Base-by-base conservation (phyloP, 208 protist genomes). In the Acanthamoeba royreba region DNA sequence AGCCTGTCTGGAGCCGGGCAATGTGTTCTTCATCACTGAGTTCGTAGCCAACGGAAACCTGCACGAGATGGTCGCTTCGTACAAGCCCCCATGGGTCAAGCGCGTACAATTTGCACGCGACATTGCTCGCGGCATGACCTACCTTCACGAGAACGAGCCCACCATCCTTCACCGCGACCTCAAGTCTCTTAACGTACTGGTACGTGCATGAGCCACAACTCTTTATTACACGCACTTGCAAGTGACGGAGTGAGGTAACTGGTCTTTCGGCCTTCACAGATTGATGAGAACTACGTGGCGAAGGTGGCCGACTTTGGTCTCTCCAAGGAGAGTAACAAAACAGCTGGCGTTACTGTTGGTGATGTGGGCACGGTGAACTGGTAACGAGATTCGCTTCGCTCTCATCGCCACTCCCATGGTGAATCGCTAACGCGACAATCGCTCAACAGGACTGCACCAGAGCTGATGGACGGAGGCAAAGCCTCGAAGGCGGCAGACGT, bases 131-230 rank as follows among this genome's bases (percentile, higher is more conserved):
- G 95, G 93, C 47, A 95, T 96, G 87, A 72, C 89, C 9, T 96
- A 94, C 28, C 90, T 96, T n/a, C 95, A 96, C 35, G 63, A 79
- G n/a, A 72, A 53, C 19, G 88, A 88, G 8, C 95, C 95, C 43
- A 61, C 93, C 11, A 95, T 96, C 22, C 85, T 96, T 43, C 95
- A 96, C 55, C 49, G 95, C 22, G 95, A 96, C 69, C 46, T 96
- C 15, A 96, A 95, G 55, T 92, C 83, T n/a, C 93, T 94, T 28
- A 96, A 96, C 45, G 93, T 96, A 25, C 28, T 96, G 9, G 33
- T 94, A 52, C n/a, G 63, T n/a, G n/a, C n/a, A n/a, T n/a, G n/a
- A n/a, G n/a, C n/a, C n/a, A n/a, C n/a, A n/a, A n/a, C n/a, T n/a
- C n/a, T n/a, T n/a, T n/a, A n/a, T n/a, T n/a, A n/a, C n/a, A n/a